Conservation (phyloP, 2,329 filamentous ascomycete species). For the Nigrospora oryzae region DNA sequence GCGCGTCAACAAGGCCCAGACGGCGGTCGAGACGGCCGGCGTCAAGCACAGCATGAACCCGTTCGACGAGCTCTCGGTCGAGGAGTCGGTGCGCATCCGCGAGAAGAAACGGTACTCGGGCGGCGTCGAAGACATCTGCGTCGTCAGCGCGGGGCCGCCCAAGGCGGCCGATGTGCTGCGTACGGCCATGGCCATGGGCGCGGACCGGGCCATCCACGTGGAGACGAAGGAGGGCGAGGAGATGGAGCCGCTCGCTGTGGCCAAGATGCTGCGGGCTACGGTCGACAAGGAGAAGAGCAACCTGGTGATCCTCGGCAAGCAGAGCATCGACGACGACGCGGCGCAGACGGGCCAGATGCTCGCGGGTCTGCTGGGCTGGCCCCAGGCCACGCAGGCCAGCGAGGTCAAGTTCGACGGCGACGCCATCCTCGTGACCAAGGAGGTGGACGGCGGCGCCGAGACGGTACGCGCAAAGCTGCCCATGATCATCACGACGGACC, state of each 20-base stretch:
- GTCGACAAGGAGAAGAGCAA: slow-evolving; percentile 82
- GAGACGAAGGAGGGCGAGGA: slow-evolving; percentile 68
- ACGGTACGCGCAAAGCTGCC: slow-evolving; percentile 80
- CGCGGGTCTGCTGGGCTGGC: slow-evolving; percentile 83
- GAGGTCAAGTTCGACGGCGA: slow-evolving; percentile 71
- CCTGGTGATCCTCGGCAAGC: slow-evolving; percentile 89
- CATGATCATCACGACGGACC: slow-evolving; percentile 89
- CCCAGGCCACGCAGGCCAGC: slow-evolving; percentile 88
- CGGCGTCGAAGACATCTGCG: slow-evolving; percentile 85
- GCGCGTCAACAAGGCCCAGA: slow-evolving; percentile 63
- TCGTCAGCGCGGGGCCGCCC: slow-evolving; percentile 77
- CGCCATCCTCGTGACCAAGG: slow-evolving; percentile 68
- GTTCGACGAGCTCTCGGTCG: slow-evolving; percentile 96
- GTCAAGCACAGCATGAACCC: slow-evolving; percentile 99
- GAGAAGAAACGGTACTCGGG: slow-evolving; percentile 67
- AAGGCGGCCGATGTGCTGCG: slow-evolving; percentile 85
- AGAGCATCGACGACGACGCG: slow-evolving; percentile 95
- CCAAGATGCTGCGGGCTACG: slow-evolving; percentile 76
- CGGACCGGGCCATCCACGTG: slow-evolving; percentile 84
- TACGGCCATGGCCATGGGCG: slow-evolving; percentile 98
- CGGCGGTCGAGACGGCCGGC: slow-evolving; percentile 81
- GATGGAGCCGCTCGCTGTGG: slow-evolving; percentile 83
- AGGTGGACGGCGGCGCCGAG: slow-evolving; percentile 94
- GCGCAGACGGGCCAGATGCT: slow-evolving; percentile 98
- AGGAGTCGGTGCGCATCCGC: slow-evolving; percentile 90